These are phyloP conservation scores for Letharia columbiana DNA, from an alignment of 495 filamentous ascomycete genomes.

Conservation along the genomic window DNA sequence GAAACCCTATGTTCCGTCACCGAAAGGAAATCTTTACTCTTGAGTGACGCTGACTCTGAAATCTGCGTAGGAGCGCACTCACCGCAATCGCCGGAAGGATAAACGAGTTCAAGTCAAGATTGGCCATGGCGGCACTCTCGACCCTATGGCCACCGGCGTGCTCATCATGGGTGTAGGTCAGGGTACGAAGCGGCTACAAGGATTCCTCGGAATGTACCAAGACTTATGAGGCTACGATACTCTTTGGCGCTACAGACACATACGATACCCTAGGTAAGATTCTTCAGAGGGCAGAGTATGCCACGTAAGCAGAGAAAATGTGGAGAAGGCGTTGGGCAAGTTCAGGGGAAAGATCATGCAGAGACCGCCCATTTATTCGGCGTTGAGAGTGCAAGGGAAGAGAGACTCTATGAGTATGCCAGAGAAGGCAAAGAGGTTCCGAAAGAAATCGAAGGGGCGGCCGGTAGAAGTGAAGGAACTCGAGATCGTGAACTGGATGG, in stretches of 20 bases:
- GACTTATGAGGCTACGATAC: slow-evolving; percentile 76
- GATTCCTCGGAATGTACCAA: slow-evolving; percentile 85
- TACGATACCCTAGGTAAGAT: slow-evolving; percentile 83
- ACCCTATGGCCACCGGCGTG: slow-evolving; percentile 89
- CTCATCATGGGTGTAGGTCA: slow-evolving; percentile 78
- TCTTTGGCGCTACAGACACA: slow-evolving; percentile 90
- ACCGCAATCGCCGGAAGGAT: slow-evolving; percentile 44
- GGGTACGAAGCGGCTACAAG: slow-evolving; percentile 72
- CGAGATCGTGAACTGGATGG: slow-evolving; percentile 79
- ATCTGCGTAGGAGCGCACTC: slow-evolving; percentile 21
- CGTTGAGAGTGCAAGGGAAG: slow-evolving; percentile 83
- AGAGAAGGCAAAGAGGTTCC: slow-evolving; percentile 78
- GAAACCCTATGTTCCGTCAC: too few relatives aligned
- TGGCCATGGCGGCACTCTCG: slow-evolving; percentile 91
- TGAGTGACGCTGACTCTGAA: background rate
- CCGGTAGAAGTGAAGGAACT: slow-evolving; percentile 67
- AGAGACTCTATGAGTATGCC: slow-evolving; percentile 92
- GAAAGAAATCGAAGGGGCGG: slow-evolving; percentile 68
- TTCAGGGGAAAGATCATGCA: slow-evolving; percentile 88
- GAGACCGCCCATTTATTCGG: slow-evolving; percentile 86
- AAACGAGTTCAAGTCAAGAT: slow-evolving; percentile 70
- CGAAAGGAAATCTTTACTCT: background rate
- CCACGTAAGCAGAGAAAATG: slow-evolving; percentile 66
- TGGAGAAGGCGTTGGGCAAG: slow-evolving; percentile 64
- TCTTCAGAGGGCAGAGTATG: slow-evolving; percentile 60